Conservation (phyloP, 768 basidiomycete species). For the Sporobolomyces roseus region DNA sequence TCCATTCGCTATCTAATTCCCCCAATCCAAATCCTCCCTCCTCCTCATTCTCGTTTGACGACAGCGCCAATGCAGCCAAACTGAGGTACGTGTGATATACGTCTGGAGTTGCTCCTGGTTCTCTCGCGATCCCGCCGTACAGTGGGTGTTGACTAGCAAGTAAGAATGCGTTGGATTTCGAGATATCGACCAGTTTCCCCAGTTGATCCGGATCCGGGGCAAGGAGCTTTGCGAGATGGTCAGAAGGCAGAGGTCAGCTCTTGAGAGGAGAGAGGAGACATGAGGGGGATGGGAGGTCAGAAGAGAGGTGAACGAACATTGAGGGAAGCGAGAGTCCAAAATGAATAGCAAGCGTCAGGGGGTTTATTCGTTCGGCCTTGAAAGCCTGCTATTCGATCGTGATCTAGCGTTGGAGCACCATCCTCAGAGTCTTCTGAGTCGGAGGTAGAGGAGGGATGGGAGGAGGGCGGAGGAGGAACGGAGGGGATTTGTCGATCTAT, state of each 20-base stretch:
- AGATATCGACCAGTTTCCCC: not conserved
- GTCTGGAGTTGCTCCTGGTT: slow-evolving; percentile 74
- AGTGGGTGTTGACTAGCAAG: slow-evolving; percentile 70
- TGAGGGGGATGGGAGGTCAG: not conserved
- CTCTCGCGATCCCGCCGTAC: slow-evolving; percentile 83
- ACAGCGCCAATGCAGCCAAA: slow-evolving; percentile 70
- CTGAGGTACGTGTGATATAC: slow-evolving; percentile 94
- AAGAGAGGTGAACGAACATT: slow-evolving; percentile 54
- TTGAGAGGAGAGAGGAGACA: slow-evolving; percentile 3
- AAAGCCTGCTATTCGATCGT: slow-evolving; percentile 64
- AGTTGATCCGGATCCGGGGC: no score
- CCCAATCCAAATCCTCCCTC: not conserved
- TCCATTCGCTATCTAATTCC: not conserved
- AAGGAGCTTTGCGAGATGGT: no score
- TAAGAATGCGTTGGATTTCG: slow-evolving; percentile 47
- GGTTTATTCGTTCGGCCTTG: slow-evolving; percentile 81
- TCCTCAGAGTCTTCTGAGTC: not conserved
- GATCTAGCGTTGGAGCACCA: no score
- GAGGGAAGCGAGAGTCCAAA: slow-evolving; percentile 84
- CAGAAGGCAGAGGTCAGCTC: not conserved
- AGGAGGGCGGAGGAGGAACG: not conserved
- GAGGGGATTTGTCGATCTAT: slow-evolving; percentile 62
- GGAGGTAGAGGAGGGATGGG: not conserved
- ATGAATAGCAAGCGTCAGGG: slow-evolving; percentile 91
- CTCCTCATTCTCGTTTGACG: slow-evolving; percentile 4